Conservation (phyloP, 176 grass and related monocot species). For the Oryza meridionalis region DNA sequence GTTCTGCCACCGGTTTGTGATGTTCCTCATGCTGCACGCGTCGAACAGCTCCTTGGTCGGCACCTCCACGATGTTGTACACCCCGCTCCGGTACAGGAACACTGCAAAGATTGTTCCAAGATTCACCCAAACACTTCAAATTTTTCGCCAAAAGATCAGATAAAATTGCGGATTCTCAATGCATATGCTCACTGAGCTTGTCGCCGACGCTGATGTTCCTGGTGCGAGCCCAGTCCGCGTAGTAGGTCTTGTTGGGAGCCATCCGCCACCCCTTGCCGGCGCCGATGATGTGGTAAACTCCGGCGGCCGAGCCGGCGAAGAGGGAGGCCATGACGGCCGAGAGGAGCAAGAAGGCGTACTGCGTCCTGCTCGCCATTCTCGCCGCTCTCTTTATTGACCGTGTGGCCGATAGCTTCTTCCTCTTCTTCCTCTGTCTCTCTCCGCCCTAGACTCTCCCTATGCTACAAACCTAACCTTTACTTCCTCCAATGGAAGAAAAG, state of each 20-base stretch:
- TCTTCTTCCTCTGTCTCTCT: not conserved
- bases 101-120: conserved; percentile 40
- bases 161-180: not conserved
- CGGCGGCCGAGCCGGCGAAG: conserved; percentile 47
- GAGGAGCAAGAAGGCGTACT: conserved; percentile 46
- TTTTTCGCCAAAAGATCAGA: no score
- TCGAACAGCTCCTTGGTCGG: conserved; percentile 63
- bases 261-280: conserved; percentile 79
- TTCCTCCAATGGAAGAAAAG: conserved; percentile 32
- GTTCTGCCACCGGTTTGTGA: conserved; percentile 58
- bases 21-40: conserved; percentile 56
- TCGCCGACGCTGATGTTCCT: conserved; percentile 68
- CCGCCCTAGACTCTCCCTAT: not conserved
- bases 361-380: conserved; percentile 43
- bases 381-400: not conserved
- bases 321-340: conserved; percentile 50
- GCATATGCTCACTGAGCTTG: conserved; percentile 56
- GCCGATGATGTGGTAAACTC: conserved; percentile 80
- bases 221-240: conserved; percentile 63
- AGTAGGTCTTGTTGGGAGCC: conserved; percentile 74
- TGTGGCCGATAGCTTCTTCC: not conserved
- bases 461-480: conserved; percentile 34
- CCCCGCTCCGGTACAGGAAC: conserved; percentile 72
- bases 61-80: conserved; percentile 85
- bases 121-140: not conserved